Evolutionary conservation across 192 early-diverging fungal genomes (phyloP), one percentile per base, ranked within the genome.

Genomic region (Backusella tarrabulga): DNA sequence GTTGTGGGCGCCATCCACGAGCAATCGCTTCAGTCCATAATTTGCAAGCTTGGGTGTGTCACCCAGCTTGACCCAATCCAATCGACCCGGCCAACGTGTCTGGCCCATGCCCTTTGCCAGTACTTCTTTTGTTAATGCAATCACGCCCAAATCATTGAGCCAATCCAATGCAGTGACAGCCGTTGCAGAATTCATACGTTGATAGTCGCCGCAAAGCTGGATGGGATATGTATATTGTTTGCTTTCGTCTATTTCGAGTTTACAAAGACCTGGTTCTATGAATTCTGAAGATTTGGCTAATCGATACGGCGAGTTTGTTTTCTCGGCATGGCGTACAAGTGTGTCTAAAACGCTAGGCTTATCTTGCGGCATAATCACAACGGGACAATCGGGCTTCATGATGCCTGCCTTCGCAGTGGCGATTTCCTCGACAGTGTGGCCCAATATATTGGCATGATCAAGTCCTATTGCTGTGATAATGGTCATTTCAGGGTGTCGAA

Each of bases 1-100:
- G 81, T 98, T 98, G 80, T 98, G 97, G 4, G 96, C 96, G 14
- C 97, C 97, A 77, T 98, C 97, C 0, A 95, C 86, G 8, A 97
- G 84, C n/a, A 98, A 73, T 12, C 75, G 80, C 35, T 80, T 76
- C 1, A 89, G 68, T 17, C 81, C 75, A 6, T 26, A 52, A 5
- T 70, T 75, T 15, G 26, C 26, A 0, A 81, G 76, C 34, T 69
- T 70, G 35, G 67, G 73, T 42, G 44, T 26, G 21, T 75, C 68
- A 46, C 14, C 67, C 1, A 41, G 11, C 15, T 73, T 75, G 9
- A 81, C 40, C 89, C 90, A 92, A 56, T 97, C 93, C 69, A 98
- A 75, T 4, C 97, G 87, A 14, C 97, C 97, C 0, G 94, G 94
- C 94, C 95, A 97, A 44, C 85, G 76, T 4, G 93, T 92, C 17